phyloP scores from a whole-genome alignment of 495 filamentous ascomycete genomes.

The Aspergillus campestris region DNA sequence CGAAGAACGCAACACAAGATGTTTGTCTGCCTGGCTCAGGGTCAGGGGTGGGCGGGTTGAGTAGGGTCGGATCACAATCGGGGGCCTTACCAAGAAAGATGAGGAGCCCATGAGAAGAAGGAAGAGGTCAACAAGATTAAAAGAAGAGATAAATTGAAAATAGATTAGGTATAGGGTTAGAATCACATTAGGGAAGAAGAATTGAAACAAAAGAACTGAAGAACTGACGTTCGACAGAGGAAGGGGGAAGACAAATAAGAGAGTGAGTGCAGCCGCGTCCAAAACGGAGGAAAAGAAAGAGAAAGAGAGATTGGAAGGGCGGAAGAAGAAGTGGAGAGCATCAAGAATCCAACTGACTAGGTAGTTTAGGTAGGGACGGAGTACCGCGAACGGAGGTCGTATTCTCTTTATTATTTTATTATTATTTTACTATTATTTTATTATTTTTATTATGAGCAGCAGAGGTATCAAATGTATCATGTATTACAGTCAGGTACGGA shows the following conservation, averaged over 20 bases:
- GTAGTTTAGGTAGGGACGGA: too few species aligned
- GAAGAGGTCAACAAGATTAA: constrained; percentile 2
- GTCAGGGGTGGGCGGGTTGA: constrained; percentile 8
- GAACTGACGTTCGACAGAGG: constrained; percentile 52
- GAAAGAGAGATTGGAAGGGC: constrained; percentile 47
- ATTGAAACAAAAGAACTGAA: neutral
- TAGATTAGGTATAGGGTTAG: too few species aligned
- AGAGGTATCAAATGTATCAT: too few species aligned
- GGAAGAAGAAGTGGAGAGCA: constrained; percentile 31
- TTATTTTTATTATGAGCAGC: too few species aligned
- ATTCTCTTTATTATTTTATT: too few species aligned
- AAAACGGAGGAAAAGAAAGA: neutral
- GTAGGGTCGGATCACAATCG: too few species aligned
- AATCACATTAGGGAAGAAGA: neutral
- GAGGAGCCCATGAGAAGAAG: constrained; percentile 5
- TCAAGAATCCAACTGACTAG: too few species aligned
- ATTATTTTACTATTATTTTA: too few species aligned
- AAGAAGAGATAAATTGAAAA: constrained; percentile 1
- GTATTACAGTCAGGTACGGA: too few species aligned
- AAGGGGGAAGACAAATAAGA: constrained; percentile 18
- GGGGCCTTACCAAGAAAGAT: constrained; percentile 3
- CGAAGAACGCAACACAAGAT: neutral
- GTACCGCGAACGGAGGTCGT: too few species aligned
- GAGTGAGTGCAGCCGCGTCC: neutral
- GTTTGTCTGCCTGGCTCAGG: constrained; percentile 2